Evolutionary conservation across 1,139 yeast genomes (phyloP).

Genomic region (Geotrichum armillariae): DNA sequence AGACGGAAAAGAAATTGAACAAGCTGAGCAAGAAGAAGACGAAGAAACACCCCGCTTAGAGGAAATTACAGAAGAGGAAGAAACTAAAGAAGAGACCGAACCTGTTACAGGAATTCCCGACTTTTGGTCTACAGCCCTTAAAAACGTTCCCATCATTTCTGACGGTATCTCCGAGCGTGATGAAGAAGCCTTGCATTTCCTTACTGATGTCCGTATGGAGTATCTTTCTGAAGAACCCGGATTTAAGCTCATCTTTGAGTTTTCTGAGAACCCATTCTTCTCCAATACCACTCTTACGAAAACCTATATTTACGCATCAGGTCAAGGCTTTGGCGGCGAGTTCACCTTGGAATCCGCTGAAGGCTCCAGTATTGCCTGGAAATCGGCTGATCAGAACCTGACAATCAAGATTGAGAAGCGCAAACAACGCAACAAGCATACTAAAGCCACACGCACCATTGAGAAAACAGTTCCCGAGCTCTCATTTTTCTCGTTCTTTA

Average conservation of each 20-base stretch:
- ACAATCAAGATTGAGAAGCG: slow-evolving; percentile 89
- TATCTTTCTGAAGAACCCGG: slow-evolving; percentile 91
- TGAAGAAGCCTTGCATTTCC: slow-evolving; percentile 71
- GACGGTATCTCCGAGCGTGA: slow-evolving; percentile 91
- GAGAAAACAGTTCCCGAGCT: slow-evolving; percentile 92
- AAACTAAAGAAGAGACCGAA: too few species aligned
- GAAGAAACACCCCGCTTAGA: slow-evolving; percentile 49
- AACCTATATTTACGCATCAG: slow-evolving; percentile 68
- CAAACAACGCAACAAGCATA: slow-evolving; percentile 96
- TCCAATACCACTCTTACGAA: slow-evolving; percentile 70
- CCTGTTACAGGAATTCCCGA: slow-evolving; percentile 77
- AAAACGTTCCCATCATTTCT: slow-evolving; percentile 76
- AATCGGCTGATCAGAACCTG: slow-evolving; percentile 72
- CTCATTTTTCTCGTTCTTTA: slow-evolving; percentile 93
- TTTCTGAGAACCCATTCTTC: slow-evolving; percentile 74
- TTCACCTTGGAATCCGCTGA: slow-evolving; percentile 96
- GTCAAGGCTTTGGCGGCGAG: slow-evolving; percentile 70
- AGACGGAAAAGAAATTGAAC: slow-evolving; percentile 67
- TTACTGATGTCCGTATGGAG: slow-evolving; percentile 74
- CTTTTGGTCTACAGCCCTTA: slow-evolving; percentile 96
- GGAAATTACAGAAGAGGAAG: slow-evolving; percentile 39
- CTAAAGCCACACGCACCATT: slow-evolving; percentile 94
- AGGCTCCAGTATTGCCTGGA: slow-evolving; percentile 87
- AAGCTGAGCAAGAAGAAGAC: slow-evolving; percentile 43
- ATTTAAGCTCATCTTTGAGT: slow-evolving; percentile 81